Evolutionary conservation across 164 flowering plant genomes (phyloP).

Genomic region (Berberis vulgaris): DNA sequence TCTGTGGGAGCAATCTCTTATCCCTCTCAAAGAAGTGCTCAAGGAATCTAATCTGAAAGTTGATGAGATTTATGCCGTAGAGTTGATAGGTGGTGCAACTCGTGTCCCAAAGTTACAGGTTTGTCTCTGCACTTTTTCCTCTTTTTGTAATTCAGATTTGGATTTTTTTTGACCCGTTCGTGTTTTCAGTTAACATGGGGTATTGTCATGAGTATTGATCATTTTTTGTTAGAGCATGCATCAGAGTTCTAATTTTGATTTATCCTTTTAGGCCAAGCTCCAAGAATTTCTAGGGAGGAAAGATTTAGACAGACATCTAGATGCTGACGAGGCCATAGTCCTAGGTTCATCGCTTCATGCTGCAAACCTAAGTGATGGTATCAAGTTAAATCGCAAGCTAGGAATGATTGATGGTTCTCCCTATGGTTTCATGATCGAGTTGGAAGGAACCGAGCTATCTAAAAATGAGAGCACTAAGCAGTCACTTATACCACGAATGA

Average conservation of each 20-base stretch:
- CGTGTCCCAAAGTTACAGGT: constrained; percentile 99
- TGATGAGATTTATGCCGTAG: constrained; percentile 81
- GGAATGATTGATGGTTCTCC: constrained; percentile 96
- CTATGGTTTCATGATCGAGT: constrained; percentile 70
- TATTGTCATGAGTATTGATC: neutral
- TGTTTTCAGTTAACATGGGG: neutral
- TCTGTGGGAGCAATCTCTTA: constrained; percentile 84
- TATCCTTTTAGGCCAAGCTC: constrained; percentile 58
- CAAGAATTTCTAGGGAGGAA: constrained; percentile 89
- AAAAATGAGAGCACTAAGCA: constrained; percentile 63
- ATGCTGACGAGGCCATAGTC: constrained; percentile 97
- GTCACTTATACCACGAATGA: constrained; percentile 71
- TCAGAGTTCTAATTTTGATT: constrained; percentile 2
- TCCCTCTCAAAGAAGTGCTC: constrained; percentile 71
- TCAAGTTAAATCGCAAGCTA: constrained; percentile 85
- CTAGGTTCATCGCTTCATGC: constrained; percentile 95
- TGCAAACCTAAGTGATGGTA: constrained; percentile 98
- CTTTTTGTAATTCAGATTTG: neutral
- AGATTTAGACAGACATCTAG: constrained; percentile 86
- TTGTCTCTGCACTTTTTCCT: neutral
- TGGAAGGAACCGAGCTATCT: constrained; percentile 61
- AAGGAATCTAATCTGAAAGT: constrained; percentile 55
- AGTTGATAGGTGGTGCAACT: constrained; percentile 95
- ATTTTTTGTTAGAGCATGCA: neutral
- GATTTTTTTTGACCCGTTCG: neutral